These are phyloP conservation scores for Tricholoma sp. DNA, from an alignment of 768 basidiomycete genomes.

Conservation along the genomic window DNA sequence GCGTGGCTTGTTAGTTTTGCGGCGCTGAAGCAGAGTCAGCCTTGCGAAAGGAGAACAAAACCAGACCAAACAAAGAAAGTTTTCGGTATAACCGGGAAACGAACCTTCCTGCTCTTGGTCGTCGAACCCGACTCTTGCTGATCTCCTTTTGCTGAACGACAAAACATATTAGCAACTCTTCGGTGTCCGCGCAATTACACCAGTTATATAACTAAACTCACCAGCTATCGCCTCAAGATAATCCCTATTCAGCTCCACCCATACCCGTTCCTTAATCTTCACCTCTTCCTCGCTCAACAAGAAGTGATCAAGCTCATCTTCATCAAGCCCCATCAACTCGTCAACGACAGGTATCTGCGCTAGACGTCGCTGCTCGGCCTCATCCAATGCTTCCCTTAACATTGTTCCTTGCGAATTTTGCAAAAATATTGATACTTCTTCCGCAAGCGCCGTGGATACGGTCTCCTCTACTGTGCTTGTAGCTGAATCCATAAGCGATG, in stretches of 20 bases:
- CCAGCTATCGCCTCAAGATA: slow-evolving; percentile 87
- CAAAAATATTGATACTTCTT: slow-evolving; percentile 68
- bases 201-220: slow-evolving; percentile 28
- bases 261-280: slow-evolving; percentile 82
- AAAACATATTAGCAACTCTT: slow-evolving; percentile 37
- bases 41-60: slow-evolving; percentile 10
- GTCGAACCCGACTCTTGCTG: slow-evolving; percentile 36
- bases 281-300: slow-evolving; percentile 77
- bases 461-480: slow-evolving; percentile 49
- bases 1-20: slow-evolving; percentile 63
- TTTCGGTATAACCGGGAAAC: slow-evolving; percentile 37
- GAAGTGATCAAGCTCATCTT: slow-evolving; percentile 83
- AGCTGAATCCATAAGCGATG: slow-evolving; percentile 21
- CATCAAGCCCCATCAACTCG: slow-evolving; percentile 77
- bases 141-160: slow-evolving; percentile 60
- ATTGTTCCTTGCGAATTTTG: slow-evolving; percentile 55
- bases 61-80: slow-evolving; percentile 19
- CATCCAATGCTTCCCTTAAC: slow-evolving; percentile 58
- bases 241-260: slow-evolving; percentile 91
- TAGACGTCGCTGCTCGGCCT: slow-evolving; percentile 59
- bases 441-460: slow-evolving; percentile 56
- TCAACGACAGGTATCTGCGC: slow-evolving; percentile 49
- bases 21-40: slow-evolving; percentile 41
- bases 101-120: slow-evolving; percentile 74
- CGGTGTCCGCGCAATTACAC: background rate